Conservation (phyloP, 148 eudicot species). For the Camellia lanceoleosa region DNA sequence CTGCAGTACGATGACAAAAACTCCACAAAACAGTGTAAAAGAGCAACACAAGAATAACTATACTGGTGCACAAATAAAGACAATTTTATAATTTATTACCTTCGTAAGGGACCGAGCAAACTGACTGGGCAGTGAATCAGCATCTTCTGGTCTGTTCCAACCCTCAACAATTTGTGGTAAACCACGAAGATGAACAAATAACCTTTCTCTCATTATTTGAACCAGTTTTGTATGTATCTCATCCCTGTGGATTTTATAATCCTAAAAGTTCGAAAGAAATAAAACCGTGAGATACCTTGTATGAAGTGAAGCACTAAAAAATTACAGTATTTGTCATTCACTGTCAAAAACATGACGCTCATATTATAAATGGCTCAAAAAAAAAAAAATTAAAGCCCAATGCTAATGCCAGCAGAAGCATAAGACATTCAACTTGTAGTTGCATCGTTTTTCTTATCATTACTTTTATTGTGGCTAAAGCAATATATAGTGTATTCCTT, state of each 20-base stretch:
- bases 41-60: not conserved
- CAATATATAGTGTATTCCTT: too few relatives aligned
- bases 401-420: too few relatives aligned
- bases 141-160: constrained; percentile 75
- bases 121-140: constrained; percentile 82
- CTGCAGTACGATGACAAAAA: not conserved
- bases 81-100: constrained; percentile 34
- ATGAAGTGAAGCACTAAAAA: not conserved
- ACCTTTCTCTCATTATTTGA: constrained; percentile 95
- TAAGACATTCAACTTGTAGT: too few relatives aligned
- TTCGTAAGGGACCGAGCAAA: constrained; percentile 89
- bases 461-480: too few relatives aligned
- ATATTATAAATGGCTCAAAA: not conserved
- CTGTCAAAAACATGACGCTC: not conserved
- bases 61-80: not conserved
- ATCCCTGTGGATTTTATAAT: constrained; percentile 85
- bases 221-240: constrained; percentile 96
- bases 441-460: too few relatives aligned
- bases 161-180: constrained; percentile 89
- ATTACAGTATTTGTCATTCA: too few relatives aligned
- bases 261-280: constrained; percentile 40
- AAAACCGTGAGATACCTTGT: constrained; percentile 10
- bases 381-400: too few relatives aligned
- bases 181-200: constrained; percentile 80
- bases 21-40: not conserved